A percentile compares a stretch with the other conserved stretches of the same genome.
Conservation (phyloP, 2,329 filamentous ascomycete genomes). For the Colletotrichum tanaceti region DNA sequence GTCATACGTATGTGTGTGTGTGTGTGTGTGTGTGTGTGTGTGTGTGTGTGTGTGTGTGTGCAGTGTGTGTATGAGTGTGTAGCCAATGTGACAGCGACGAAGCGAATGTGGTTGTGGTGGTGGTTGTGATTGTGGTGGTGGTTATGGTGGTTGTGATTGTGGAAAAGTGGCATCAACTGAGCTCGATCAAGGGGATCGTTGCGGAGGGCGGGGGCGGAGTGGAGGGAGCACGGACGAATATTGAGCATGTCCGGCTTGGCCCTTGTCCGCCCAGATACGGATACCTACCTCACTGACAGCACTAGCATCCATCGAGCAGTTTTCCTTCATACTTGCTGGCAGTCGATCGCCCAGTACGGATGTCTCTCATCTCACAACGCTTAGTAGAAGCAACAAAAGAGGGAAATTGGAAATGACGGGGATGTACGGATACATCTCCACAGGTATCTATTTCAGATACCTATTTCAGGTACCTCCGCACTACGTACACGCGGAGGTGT, state of each 20-base stretch:
- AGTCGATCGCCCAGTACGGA: background rate
- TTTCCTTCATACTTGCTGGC: too few species aligned
- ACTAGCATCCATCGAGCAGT: background rate
- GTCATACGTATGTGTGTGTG: background rate
- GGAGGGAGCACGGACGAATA: conserved; percentile 2
- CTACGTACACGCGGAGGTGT: too few species aligned
- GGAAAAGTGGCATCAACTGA: conserved; percentile 9
- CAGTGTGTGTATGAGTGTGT: too few species aligned
- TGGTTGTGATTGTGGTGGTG: background rate
- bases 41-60: background rate
- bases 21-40: too few species aligned
- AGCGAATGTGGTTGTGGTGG: background rate
- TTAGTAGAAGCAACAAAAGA: background rate
- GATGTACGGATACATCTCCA: background rate
- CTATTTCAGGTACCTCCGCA: too few species aligned
- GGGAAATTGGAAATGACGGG: background rate
- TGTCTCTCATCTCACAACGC: background rate
- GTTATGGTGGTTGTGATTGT: background rate
- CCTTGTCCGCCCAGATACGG: conserved; percentile 15
- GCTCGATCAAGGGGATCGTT: conserved; percentile 1
- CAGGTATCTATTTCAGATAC: too few species aligned
- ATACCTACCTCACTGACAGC: too few species aligned
- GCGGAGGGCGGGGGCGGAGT: too few species aligned
- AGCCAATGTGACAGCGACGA: background rate
- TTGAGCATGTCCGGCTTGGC: conserved; percentile 25